Evolutionary conservation across 345 rosid species (phyloP), one percentile per base, ranked within the genome.

Genomic region (Bruguiera gymnorhiza): DNA sequence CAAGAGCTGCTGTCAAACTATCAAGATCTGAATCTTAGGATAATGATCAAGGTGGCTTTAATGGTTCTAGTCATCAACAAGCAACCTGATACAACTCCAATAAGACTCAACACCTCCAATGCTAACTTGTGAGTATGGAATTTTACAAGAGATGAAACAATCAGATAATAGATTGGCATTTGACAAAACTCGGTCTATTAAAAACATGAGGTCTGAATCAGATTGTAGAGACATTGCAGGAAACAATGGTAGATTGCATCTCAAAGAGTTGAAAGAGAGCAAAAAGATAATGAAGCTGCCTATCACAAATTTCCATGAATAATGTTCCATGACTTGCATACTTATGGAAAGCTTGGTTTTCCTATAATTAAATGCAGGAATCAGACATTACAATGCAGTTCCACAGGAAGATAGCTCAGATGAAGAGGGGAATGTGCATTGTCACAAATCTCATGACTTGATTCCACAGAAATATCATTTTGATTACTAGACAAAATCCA

Each of bases 1-100:
- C 86, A 54, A 72, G 79, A 69, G 85, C 85, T 6, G 84, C 85
- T 19, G 62, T 75, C 15, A 73, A 82, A 34, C 87, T 88, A 65
- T 77, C 86, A 9, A 72, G 67, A 72, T 51, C 65, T 3, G 73
- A 73, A 60, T 71, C 80, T 21, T 73, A 57, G 11, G 77, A 71
- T 39, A 27, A 8, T 31, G 71, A 76, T 67, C 29, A 65, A 18
- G 77, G 76, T 43, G 63, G 74, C 52, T 58, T 55, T 19, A 39
- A 51, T 65, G 73, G 37, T 63, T 48, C 54, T 19, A 36, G n/a
- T 54, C 61, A 62, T 65, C 29, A 1, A 51, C 0, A 24, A 56
- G 11, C 29, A 27, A 56, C 16, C 29, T 23, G 16, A 11, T 24
- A 56, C 16, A 27, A 56, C 30, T 56, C 24, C 1, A 1, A 56